Evolutionary conservation across 108 stramenopile species (phyloP).

Genomic region (Stephanodiscus minutulus): DNA sequence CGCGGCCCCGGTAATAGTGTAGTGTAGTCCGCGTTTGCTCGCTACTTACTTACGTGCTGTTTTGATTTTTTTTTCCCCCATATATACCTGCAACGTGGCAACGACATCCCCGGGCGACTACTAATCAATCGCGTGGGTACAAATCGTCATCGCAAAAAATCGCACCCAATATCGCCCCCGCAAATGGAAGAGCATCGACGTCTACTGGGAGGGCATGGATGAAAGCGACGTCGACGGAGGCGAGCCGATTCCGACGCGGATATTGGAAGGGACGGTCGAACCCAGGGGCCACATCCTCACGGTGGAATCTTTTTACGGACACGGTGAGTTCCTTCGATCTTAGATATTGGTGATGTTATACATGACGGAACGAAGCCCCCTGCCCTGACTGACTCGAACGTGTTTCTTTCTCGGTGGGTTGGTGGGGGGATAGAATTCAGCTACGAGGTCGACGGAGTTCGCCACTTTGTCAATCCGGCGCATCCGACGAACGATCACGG

Average conservation of each 20-base stretch:
- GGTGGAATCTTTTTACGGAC: conserved; percentile 5
- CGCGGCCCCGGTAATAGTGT: no score
- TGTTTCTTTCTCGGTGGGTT: no score
- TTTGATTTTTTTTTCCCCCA: no score
- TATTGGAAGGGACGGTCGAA: conserved; percentile 12
- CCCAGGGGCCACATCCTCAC: conserved; percentile 27
- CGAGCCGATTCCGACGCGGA: conserved; percentile 5
- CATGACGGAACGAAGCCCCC: neutral
- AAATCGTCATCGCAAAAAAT: no score
- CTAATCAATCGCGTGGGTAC: no score
- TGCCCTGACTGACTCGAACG: no score
- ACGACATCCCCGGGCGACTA: no score
- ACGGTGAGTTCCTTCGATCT: neutral
- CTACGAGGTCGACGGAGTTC: conserved; percentile 21
- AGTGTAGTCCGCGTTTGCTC: no score
- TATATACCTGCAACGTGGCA: no score
- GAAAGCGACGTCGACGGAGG: conserved; percentile 6
- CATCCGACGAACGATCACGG: conserved; percentile 15
- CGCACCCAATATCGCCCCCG: no score
- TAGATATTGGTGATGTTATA: no score
- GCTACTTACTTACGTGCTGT: no score
- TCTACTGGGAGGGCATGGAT: conserved; percentile 39
- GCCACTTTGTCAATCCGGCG: conserved; percentile 21
- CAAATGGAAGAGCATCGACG: conserved; percentile 11
- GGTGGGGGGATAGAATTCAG: conserved; percentile 47